Base-by-base conservation (phyloP, 1,284 basidiomycete species). In the Ceratobasidium sp. region DNA sequence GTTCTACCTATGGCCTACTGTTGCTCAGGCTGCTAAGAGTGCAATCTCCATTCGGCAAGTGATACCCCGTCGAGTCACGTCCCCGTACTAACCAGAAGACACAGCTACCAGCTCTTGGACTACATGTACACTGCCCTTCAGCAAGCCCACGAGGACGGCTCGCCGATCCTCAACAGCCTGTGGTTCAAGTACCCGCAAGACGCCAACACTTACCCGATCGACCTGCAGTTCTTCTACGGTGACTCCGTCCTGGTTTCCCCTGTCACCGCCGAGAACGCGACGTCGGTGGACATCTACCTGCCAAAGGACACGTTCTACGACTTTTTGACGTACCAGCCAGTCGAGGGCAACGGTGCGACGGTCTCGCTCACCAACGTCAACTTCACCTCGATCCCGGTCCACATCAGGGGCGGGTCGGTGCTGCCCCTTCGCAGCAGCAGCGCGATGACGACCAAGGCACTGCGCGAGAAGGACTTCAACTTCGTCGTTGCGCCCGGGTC, bases 61-160 rank as follows among this genome's bases (percentile, higher is more conserved):
- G 21, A 16, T n/a, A 45, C 21, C 6, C 34, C 12, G 6, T 9
- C 14, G 9, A 8, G 32, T 5, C 34, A 57, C 36, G 23, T 26
- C 2, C 26, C n/a, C 32, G 6, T 3, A 57, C 32, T 57, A n/a
- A 57, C 12, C 5, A 36, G 9, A 5, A 3, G 12, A 18, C 14
- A 39, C 26, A 59, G 58, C 2, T 59, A 59, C 23, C 58, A 36
- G 3, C 58, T 92, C 3, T 76, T 92, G 72, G 89, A 91, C 78
- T 92, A 92, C 81, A 79, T 91, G 73, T 91, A 91, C 80, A 91
- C 90, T 2, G 84, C 87, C 1, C 85, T 91, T 81, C 89, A 91
- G 78, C 78, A 84, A 61, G 86, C 87, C 14, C 80, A 82, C 69
- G 65, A 81, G n/a, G 85, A 87, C 75, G 89, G 89, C 16, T 87